These are phyloP conservation scores for Dactylonectria macrodidyma DNA, from an alignment of 2,329 filamentous ascomycete genomes.

Conservation along the genomic window DNA sequence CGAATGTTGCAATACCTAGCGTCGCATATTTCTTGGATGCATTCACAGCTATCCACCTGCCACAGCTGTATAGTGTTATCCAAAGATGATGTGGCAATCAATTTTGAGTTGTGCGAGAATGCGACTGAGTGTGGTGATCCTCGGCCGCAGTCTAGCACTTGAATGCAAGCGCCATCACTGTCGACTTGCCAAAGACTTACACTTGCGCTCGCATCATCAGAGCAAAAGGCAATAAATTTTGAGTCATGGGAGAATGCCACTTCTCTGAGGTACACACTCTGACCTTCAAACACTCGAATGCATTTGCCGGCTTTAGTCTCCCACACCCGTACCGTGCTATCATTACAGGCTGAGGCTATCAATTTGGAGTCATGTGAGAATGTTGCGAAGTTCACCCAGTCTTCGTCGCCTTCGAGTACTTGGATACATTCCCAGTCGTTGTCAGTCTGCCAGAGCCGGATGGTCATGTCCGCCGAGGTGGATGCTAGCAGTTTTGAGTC, in stretches of 20 bases:
- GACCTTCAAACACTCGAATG: not conserved
- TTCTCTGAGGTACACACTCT: rapidly evolving
- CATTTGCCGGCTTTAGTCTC: not conserved
- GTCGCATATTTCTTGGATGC: not conserved
- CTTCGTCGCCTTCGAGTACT: not conserved
- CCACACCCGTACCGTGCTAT: not conserved
- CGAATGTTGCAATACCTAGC: not conserved
- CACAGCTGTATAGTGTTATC: not conserved
- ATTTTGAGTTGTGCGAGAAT: not conserved
- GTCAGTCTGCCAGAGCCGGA: not conserved
- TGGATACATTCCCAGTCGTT: not conserved
- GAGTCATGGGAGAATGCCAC: not conserved
- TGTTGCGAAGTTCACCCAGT: not conserved
- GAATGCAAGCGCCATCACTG: not conserved
- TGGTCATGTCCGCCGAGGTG: not conserved
- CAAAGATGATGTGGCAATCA: not conserved
- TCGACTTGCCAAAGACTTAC: not conserved
- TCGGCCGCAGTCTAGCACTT: not conserved
- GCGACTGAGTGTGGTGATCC: not conserved
- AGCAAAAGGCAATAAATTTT: not conserved
- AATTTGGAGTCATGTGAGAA: not conserved
- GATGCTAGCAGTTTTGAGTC: not conserved
- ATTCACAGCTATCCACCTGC: not conserved
- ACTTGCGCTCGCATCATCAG: not conserved
- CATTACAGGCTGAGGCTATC: not conserved